A percentile compares a stretch with the other conserved stretches of the same genome.
Evolutionary conservation across 2,329 filamentous ascomycete genomes (phyloP).

Genomic region (Nemania sp.): DNA sequence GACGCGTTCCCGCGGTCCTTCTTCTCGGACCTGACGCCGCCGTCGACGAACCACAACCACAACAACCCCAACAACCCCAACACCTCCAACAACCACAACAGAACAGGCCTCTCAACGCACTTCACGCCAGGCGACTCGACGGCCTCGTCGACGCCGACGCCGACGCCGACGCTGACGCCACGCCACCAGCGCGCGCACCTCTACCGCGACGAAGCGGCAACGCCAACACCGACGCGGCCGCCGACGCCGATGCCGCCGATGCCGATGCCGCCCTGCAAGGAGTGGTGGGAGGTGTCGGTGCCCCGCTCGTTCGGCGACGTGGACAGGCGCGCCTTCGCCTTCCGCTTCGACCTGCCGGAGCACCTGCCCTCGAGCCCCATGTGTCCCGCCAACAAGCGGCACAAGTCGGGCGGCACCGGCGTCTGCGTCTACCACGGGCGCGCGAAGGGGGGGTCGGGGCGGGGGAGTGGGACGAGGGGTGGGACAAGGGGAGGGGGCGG

Average conservation of each 20-base stretch:
- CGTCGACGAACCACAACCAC: conserved; percentile 28
- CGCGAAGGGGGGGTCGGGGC: conserved; percentile 23
- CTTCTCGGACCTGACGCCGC: conserved; percentile 47
- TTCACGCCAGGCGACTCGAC: conserved; percentile 12
- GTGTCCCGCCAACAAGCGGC: conserved; percentile 54
- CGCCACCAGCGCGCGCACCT: background rate
- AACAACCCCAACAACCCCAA: background rate
- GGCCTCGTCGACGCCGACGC: background rate
- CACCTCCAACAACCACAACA: background rate
- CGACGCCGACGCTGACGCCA: background rate
- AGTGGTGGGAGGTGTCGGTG: conserved; percentile 41
- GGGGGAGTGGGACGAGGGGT: background rate
- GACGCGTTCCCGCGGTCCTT: conserved; percentile 48
- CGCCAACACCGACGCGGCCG: background rate
- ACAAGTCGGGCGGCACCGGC: conserved; percentile 50
- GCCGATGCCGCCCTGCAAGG: conserved; percentile 20
- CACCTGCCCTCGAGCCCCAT: conserved; percentile 57
- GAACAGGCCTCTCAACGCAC: conserved; percentile 10
- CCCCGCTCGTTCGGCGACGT: conserved; percentile 32
- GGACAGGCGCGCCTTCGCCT: conserved; percentile 43
- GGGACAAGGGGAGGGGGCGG: background rate
- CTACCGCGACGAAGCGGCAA: background rate
- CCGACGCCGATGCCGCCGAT: too few relatives aligned
- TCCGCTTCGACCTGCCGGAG: conserved; percentile 56
- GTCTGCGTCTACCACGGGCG: conserved; percentile 57